Base-by-base conservation (phyloP, 2,329 filamentous ascomycete species). In the Cadophora sp. region DNA sequence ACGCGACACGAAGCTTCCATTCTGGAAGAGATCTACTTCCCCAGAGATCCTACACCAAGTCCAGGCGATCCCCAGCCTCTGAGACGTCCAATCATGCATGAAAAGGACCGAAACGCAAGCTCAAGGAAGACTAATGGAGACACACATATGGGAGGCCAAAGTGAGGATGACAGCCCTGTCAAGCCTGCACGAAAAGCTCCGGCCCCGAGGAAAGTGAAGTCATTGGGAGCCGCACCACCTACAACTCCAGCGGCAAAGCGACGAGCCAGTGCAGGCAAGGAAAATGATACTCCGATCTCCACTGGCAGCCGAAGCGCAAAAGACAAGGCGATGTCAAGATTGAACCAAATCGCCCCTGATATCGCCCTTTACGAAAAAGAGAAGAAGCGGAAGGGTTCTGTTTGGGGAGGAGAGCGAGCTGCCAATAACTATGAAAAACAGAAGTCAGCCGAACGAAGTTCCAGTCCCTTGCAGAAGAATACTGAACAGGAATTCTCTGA, bases 281-380 rank as follows among this genome's bases (percentile, higher is more conserved):
- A 97, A 78, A 97, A 96, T 70, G 87, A 92, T 24, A 96, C 93
- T 0, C 94, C 94, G 0, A 89, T 88, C 45, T 86, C 90, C 2
- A 91, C 89, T 1, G 89, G 90, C 30, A 92, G 92, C 71, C 90
- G 96, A 64, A 96, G 93, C 74, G 95, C 96, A 16, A 99, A 98
- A 78, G 89, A 91, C 48, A 91, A 91, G 75, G 96, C 96, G 14
- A 81, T 91, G n/a, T 87, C 89, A 41, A 89, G 87, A 70, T 81
- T 98, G 8, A 92, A 96, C 63, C 86, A 87, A 43, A 83, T 95
- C 66, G 94, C 92, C 0, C 87, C 90, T 0, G 96, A 99, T 76
- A 94, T 98, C 75, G 91, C 90, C 1, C 82, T 96, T 39, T 99
- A 96, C 75, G 91, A 98, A 76, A 97, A 96, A 77, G 96, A 99